phyloP scores from a whole-genome alignment of 2,329 filamentous ascomycete genomes.

The Bipolaris cookei region DNA sequence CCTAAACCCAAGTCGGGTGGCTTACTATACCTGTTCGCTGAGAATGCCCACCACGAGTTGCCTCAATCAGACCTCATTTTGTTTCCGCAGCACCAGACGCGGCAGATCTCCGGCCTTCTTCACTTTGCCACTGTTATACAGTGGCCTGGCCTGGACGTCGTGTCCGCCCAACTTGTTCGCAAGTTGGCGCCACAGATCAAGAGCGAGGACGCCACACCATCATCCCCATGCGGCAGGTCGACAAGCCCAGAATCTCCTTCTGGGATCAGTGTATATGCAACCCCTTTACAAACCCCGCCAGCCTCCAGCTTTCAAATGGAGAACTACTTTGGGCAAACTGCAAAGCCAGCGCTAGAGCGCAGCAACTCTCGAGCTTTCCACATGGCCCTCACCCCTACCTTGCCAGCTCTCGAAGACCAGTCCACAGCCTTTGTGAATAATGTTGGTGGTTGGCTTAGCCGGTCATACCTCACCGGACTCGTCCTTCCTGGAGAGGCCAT shows the following conservation, averaged over 20 bases:
- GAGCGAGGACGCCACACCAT: slow-evolving; percentile 17
- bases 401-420: slow-evolving; percentile 19
- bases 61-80: slow-evolving; percentile 38
- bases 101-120: slow-evolving; percentile 58
- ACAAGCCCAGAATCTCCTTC: slow-evolving; percentile 37
- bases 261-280: slow-evolving; percentile 47
- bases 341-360: slow-evolving; percentile 33
- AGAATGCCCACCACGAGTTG: slow-evolving; percentile 26
- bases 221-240: slow-evolving; percentile 31
- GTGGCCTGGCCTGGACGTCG: slow-evolving; percentile 55
- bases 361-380: slow-evolving; percentile 39
- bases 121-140: slow-evolving; percentile 58
- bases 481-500: slow-evolving; percentile 62
- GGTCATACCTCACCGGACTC: slow-evolving; percentile 62
- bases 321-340: slow-evolving; percentile 46
- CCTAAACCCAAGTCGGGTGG: slow-evolving; percentile 35
- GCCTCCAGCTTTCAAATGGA: slow-evolving; percentile 34
- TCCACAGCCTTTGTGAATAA: slow-evolving; percentile 31
- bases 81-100: slow-evolving; percentile 43
- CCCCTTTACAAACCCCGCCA: slow-evolving; percentile 48
- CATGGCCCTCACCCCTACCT: slow-evolving; percentile 38
- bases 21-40: slow-evolving; percentile 38
- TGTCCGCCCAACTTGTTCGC: slow-evolving; percentile 48
- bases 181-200: slow-evolving; percentile 42
- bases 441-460: slow-evolving; percentile 61